These are phyloP conservation scores for Medicago arabica DNA, from an alignment of 306 rosid species.

Conservation along the genomic window DNA sequence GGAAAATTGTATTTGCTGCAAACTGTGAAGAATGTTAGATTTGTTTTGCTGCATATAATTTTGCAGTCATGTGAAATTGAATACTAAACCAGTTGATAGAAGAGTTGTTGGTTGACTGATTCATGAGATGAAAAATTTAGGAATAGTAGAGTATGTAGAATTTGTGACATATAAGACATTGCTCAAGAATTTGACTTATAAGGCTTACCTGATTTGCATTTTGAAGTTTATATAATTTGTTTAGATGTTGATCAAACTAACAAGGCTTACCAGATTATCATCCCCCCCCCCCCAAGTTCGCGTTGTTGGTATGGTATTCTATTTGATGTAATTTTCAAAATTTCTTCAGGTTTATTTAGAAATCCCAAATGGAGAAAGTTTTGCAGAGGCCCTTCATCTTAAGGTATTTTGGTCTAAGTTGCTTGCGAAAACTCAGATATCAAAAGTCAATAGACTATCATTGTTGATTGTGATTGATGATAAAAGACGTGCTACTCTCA, in stretches of 20 bases:
- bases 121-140: conserved; percentile 18
- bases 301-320: conserved; percentile 25
- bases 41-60: conserved; percentile 17
- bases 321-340: conserved; percentile 36
- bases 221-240: conserved; percentile 5
- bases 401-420: conserved; percentile 64
- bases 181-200: background rate
- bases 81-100: background rate
- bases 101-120: conserved; percentile 9
- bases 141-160: background rate
- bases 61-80: background rate
- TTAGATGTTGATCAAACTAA: conserved; percentile 18
- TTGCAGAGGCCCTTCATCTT: conserved; percentile 73
- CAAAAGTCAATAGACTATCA: conserved; percentile 2
- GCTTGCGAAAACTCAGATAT: conserved; percentile 28
- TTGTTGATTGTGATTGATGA: conserved; percentile 29
- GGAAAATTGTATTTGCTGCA: background rate
- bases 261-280: background rate
- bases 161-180: conserved; percentile 23
- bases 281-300: background rate
- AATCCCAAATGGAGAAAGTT: conserved; percentile 74
- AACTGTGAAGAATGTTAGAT: conserved; percentile 30
- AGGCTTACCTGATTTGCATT: background rate
- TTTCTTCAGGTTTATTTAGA: conserved; percentile 85
- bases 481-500: background rate